These are phyloP conservation scores for Iberis pinnata DNA, from an alignment of 345 rosid species.

Conservation along the genomic window DNA sequence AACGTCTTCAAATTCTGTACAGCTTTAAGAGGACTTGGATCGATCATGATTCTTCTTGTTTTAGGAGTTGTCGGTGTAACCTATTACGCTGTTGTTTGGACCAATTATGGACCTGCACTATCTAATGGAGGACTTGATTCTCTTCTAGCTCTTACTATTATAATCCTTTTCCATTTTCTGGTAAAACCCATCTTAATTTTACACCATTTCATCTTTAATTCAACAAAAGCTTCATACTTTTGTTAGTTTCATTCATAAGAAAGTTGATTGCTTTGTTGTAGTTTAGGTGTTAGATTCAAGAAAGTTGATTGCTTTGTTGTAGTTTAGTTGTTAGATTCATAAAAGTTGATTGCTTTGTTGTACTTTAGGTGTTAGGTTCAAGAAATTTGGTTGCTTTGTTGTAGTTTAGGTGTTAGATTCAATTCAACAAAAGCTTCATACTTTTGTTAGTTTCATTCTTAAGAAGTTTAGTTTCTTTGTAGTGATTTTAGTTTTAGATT, in stretches of 20 bases:
- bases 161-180: conserved; percentile 73
- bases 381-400: neutral
- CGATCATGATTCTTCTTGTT: conserved; percentile 93
- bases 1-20: conserved; percentile 96
- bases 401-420: neutral
- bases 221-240: conserved; percentile 9
- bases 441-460: conserved; percentile 7
- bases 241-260: too few relatives aligned
- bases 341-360: neutral
- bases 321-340: too few relatives aligned
- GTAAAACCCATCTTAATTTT: conserved; percentile 33
- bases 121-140: conserved; percentile 59
- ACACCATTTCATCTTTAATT: neutral
- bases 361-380: neutral
- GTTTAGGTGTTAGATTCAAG: too few relatives aligned
- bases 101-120: conserved; percentile 77
- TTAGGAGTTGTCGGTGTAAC: conserved; percentile 90
- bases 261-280: too few relatives aligned
- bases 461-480: too few relatives aligned
- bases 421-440: neutral
- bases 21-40: conserved; percentile 87
- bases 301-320: too few relatives aligned
- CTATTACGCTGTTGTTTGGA: conserved; percentile 83
- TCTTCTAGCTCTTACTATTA: conserved; percentile 42
- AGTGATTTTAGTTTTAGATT: too few relatives aligned